Conservation (phyloP, 106 monocot species). For the Phalaenopsis equestris region DNA sequence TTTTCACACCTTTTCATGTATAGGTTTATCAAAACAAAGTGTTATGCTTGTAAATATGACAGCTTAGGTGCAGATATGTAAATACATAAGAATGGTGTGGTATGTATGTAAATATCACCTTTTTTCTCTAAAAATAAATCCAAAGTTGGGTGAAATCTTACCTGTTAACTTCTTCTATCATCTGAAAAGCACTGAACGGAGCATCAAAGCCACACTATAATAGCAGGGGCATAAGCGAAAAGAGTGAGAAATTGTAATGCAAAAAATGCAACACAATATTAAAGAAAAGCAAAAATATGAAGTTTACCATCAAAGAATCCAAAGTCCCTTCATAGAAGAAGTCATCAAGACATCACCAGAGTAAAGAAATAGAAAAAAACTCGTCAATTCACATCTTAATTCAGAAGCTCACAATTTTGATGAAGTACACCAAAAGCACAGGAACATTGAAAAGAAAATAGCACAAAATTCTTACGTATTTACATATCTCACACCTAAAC, state of each 20-base stretch:
- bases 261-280: background rate
- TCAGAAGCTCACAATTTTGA: no score
- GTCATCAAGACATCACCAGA: background rate
- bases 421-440: background rate
- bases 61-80: no score
- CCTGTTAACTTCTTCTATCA: conserved; percentile 95
- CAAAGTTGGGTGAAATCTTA: conserved; percentile 7
- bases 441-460: background rate
- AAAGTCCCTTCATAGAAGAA: conserved; percentile 49
- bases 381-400: background rate
- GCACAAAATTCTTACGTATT: no score
- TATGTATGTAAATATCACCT: background rate
- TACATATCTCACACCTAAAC: no score
- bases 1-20: no score
- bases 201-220: conserved; percentile 81
- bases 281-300: background rate
- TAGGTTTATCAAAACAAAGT: no score
- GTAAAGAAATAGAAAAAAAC: background rate
- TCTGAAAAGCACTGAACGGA: conserved; percentile 71
- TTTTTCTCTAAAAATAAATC: background rate
- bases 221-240: conserved; percentile 6
- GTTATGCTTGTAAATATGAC: no score
- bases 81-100: no score
- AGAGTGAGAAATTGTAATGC: background rate
- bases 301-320: conserved; percentile 94